phyloP scores from a whole-genome alignment of 192 early-diverging fungal genomes.

The Podila horticola region DNA sequence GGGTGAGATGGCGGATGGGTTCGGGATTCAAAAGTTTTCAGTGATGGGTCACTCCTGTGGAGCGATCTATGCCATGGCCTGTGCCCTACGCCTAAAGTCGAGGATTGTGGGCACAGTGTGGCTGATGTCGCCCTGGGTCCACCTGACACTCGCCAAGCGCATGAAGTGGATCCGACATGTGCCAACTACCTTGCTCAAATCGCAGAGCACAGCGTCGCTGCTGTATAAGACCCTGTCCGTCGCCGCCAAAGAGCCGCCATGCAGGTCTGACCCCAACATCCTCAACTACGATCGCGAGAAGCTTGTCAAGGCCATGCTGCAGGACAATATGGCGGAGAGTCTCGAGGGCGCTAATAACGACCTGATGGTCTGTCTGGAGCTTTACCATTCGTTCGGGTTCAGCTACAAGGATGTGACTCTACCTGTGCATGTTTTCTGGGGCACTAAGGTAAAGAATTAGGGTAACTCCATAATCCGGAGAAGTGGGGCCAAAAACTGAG shows the following conservation, averaged over 20 bases:
- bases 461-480: too few species aligned
- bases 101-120: conserved; percentile 53
- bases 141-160: conserved; percentile 51
- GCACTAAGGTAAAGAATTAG: conserved; percentile 43
- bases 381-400: conserved; percentile 53
- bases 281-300: conserved; percentile 50
- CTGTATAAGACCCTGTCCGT: conserved; percentile 46
- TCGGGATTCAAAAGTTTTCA: conserved; percentile 54
- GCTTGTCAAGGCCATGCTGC: conserved; percentile 50
- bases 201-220: conserved; percentile 29
- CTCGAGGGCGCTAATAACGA: conserved; percentile 56
- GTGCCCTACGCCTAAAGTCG: conserved; percentile 47
- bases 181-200: conserved; percentile 50
- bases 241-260: conserved; percentile 48
- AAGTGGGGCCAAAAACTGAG: too few species aligned
- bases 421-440: conserved; percentile 56
- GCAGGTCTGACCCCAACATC: conserved; percentile 45
- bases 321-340: conserved; percentile 54
- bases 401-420: conserved; percentile 54
- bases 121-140: conserved; percentile 56
- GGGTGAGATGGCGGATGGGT: conserved; percentile 51
- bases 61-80: conserved; percentile 56
- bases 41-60: conserved; percentile 57
- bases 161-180: conserved; percentile 57
- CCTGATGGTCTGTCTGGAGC: conserved; percentile 53